Evolutionary conservation across 495 filamentous ascomycete genomes (phyloP).

Genomic region (Aspergillus diversus): DNA sequence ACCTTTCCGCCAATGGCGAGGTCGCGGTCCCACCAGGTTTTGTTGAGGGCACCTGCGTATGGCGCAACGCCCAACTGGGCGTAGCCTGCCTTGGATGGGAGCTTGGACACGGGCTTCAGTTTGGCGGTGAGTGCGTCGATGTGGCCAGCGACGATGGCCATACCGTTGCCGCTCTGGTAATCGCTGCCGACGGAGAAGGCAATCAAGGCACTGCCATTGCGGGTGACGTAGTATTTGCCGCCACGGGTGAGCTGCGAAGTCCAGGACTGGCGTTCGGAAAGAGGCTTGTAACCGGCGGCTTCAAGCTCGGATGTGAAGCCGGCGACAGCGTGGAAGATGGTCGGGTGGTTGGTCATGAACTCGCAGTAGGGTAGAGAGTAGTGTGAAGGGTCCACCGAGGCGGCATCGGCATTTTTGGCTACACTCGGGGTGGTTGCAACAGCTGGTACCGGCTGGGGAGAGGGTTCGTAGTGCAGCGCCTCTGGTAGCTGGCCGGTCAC

Average conservation of each 20-base stretch:
- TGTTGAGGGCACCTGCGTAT: constrained; percentile 83
- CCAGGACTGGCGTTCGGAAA: constrained; percentile 82
- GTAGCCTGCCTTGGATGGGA: constrained; percentile 80
- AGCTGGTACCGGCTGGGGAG: constrained; percentile 18
- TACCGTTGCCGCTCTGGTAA: constrained; percentile 85
- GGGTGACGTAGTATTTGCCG: constrained; percentile 85
- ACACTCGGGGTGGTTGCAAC: constrained; percentile 7
- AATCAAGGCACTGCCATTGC: constrained; percentile 85
- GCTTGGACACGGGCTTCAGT: constrained; percentile 85
- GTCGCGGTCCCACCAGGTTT: constrained; percentile 95
- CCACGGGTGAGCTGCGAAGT: constrained; percentile 70
- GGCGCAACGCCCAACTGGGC: constrained; percentile 89
- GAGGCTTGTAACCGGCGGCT: constrained; percentile 71
- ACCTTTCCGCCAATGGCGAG: constrained; percentile 88
- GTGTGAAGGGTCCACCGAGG: constrained; percentile 48
- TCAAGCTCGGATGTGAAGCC: constrained; percentile 73
- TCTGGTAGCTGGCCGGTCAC: constrained; percentile 25
- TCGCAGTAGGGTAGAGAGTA: constrained; percentile 85
- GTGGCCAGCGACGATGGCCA: constrained; percentile 81
- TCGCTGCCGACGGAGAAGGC: constrained; percentile 83
- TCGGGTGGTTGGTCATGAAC: constrained; percentile 89
- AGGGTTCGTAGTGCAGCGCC: constrained; percentile 15
- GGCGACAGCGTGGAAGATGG: constrained; percentile 85
- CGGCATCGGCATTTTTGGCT: background rate
- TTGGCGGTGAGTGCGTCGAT: constrained; percentile 88